Evolutionary conservation across 202 grass and related monocot genomes (phyloP).

Genomic region (Panicum virgatum): DNA sequence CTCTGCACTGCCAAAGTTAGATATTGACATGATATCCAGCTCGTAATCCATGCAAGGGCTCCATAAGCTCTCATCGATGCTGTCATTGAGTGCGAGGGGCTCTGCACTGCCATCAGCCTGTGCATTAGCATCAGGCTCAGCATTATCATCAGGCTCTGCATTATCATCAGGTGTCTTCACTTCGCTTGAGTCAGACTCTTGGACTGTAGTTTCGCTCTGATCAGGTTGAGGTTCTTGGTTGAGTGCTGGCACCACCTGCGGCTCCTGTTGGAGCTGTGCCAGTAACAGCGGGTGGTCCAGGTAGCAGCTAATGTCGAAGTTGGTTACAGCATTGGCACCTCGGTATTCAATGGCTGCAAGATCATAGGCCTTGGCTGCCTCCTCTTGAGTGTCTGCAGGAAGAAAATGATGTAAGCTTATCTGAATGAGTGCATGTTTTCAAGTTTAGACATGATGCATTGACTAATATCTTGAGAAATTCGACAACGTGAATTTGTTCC

Average conservation of each 20-base stretch:
- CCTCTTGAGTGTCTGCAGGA: conserved; percentile 82
- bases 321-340: conserved; percentile 82
- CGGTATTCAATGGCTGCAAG: conserved; percentile 84
- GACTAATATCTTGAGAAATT: not conserved
- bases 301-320: conserved; percentile 86
- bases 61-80: conserved; percentile 41
- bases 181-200: conserved; percentile 35
- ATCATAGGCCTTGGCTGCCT: conserved; percentile 94
- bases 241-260: conserved; percentile 35
- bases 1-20: too few relatives aligned
- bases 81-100: not conserved
- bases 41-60: too few relatives aligned
- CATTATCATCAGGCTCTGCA: conserved; percentile 6
- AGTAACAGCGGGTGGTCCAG: conserved; percentile 48
- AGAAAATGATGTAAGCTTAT: not conserved
- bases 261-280: conserved; percentile 41
- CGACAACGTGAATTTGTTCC: not conserved
- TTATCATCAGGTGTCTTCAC: conserved; percentile 5
- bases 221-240: conserved; percentile 42
- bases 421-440: not conserved
- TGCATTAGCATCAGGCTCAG: not conserved
- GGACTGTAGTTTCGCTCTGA: conserved; percentile 15
- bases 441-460: not conserved
- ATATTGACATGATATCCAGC: too few relatives aligned
- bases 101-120: conserved; percentile 3